A percentile compares a stretch with the other conserved stretches of the same genome.
Conservation (phyloP, 1,139 yeast genomes). For the Zygoascus meyerae region DNA sequence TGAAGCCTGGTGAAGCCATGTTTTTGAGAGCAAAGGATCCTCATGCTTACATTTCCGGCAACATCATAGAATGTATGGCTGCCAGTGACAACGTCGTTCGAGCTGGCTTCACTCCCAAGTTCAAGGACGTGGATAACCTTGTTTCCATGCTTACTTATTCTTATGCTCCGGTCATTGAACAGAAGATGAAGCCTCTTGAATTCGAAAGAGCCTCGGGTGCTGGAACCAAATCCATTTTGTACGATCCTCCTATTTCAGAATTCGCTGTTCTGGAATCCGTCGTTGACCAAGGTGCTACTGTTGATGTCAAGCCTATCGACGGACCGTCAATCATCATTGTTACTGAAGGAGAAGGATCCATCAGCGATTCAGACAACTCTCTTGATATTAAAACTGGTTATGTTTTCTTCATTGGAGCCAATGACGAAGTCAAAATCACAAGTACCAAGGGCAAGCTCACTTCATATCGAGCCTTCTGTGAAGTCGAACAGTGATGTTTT, state of each 20-base stretch:
- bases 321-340: constrained; percentile 89
- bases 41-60: constrained; percentile 95
- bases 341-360: constrained; percentile 71
- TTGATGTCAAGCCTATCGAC: constrained; percentile 50
- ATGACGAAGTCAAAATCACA: constrained; percentile 53
- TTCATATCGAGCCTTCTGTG: constrained; percentile 70
- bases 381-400: constrained; percentile 54
- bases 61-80: constrained; percentile 98
- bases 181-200: constrained; percentile 69
- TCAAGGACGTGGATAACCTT: constrained; percentile 86
- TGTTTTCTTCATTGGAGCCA: constrained; percentile 82
- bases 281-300: constrained; percentile 43
- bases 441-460: constrained; percentile 55
- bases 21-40: constrained; percentile 96
- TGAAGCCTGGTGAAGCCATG: constrained; percentile 93
- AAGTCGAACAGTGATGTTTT: constrained; percentile 15
- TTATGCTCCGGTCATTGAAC: constrained; percentile 84
- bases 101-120: constrained; percentile 98
- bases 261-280: constrained; percentile 83
- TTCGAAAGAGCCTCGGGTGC: constrained; percentile 57
- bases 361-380: constrained; percentile 41
- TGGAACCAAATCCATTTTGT: constrained; percentile 48
- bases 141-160: constrained; percentile 89
- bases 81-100: constrained; percentile 97
- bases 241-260: constrained; percentile 95